Conservation (phyloP, 176 grass and related monocot genomes). For the Miscanthus lutarioriparius region DNA sequence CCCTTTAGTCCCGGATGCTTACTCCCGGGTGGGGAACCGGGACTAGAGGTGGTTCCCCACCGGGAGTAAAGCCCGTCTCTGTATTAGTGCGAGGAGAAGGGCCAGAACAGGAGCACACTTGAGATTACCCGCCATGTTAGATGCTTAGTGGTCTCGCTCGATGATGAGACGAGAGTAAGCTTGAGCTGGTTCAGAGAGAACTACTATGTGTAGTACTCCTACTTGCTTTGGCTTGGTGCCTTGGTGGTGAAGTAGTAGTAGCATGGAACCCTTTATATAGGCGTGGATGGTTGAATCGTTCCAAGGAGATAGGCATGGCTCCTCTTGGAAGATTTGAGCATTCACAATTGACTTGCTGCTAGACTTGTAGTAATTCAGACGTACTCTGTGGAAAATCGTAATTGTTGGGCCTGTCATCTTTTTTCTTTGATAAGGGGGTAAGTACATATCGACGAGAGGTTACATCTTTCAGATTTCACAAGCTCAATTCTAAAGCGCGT, state of each 20-base stretch:
- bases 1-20: too few relatives aligned
- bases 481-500: too few relatives aligned
- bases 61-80: too few relatives aligned
- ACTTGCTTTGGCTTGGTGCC: slow-evolving; percentile 21
- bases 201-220: not conserved
- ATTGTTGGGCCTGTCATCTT: too few relatives aligned
- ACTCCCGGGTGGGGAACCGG: too few relatives aligned
- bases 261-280: slow-evolving; percentile 25
- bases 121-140: slow-evolving; percentile 34
- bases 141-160: not conserved
- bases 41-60: too few relatives aligned
- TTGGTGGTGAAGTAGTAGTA: slow-evolving; percentile 15
- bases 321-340: not conserved
- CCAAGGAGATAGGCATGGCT: not conserved
- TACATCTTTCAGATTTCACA: too few relatives aligned
- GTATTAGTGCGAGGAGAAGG: slow-evolving; percentile 48
- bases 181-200: not conserved
- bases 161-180: not conserved
- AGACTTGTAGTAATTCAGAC: not conserved
- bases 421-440: too few relatives aligned
- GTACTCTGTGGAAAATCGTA: too few relatives aligned
- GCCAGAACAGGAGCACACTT: slow-evolving; percentile 29
- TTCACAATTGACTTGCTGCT: not conserved
- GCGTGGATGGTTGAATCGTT: slow-evolving; percentile 25
- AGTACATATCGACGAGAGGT: too few relatives aligned